Base-by-base conservation (phyloP, 192 early-diverging fungal genomes). In the Coemansia sp. region DNA sequence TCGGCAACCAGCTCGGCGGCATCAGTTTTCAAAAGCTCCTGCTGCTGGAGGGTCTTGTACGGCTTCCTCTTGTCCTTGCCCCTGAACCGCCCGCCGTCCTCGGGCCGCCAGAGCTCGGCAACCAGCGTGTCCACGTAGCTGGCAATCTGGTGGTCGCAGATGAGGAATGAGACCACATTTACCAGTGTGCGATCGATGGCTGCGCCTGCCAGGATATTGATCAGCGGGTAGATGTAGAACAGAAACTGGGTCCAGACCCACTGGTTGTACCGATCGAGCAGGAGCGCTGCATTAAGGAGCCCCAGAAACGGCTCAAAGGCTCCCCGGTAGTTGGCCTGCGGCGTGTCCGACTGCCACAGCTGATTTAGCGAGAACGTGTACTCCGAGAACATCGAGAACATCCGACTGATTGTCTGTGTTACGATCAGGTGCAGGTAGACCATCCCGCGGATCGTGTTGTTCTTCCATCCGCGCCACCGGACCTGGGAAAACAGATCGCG, bases 351-450 rank as follows among this genome's bases (percentile, higher is more conserved):
- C 40, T 82, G 74, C 75, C 71, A 74, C n/a, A 82, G 68, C 71
- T 82, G 74, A 49, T 77, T 82, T 22, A 82, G 59, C 32, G 80
- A 82, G 65, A 82, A 82, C 32, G 80, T 82, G 72, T 82, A 82
- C 71, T 82, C 75, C 12, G 74, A 76, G 46, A 82, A 77, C 65
- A 77, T 55, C 8, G 71, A 67, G 57, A 77, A 68, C 16, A 77
- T 77, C n/a, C 74, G 71, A 47, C 68, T 71, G 41, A 82, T 74
- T 16, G 80, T 68, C 68, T 82, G 80, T 12, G 56, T 71, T 36
- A 82, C 49, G 8, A 82, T 82, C 56, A 82, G 75, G 65, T 82
- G 80, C 47, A 77, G 52, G 41, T 82, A 82, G 5, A 82, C 68
- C 46, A 77, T 63, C 0, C 80, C 68, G 11, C 80, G 74, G 57